Conservation (phyloP, 345 rosid genomes). For the Eucalyptus polybractea region DNA sequence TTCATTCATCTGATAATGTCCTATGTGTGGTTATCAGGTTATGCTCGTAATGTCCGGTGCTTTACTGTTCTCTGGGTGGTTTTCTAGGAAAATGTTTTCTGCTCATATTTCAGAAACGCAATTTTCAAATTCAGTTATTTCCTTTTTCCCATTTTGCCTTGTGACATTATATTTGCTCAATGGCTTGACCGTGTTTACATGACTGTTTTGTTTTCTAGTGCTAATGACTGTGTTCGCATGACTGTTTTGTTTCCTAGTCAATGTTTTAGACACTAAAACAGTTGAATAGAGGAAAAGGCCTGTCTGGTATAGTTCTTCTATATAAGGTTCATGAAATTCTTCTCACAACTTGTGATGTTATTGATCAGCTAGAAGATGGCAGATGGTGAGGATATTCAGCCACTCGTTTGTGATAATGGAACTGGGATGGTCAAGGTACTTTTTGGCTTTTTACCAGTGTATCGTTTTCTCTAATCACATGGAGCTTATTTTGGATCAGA, state of each 20-base stretch:
- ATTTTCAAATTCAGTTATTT: background rate
- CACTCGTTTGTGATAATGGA: constrained; percentile 42
- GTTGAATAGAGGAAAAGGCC: background rate
- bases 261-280: background rate
- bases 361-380: constrained; percentile 12
- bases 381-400: constrained; percentile 21
- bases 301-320: background rate
- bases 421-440: constrained; percentile 41
- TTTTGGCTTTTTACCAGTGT: background rate
- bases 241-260: background rate
- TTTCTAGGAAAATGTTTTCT: background rate
- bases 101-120: background rate
- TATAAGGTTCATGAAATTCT: background rate
- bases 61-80: background rate
- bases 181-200: background rate
- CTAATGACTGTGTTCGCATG: background rate
- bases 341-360: background rate
- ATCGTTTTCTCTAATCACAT: background rate
- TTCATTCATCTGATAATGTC: background rate
- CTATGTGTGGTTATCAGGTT: background rate
- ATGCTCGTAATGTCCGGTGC: background rate
- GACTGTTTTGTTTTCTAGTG: background rate
- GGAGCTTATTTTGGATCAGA: background rate
- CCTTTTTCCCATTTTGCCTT: background rate
- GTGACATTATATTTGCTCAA: background rate